Evolutionary conservation across 164 flowering plant species (phyloP), one percentile per base, ranked within the genome.

Genomic region (Chimonanthus praecox): DNA sequence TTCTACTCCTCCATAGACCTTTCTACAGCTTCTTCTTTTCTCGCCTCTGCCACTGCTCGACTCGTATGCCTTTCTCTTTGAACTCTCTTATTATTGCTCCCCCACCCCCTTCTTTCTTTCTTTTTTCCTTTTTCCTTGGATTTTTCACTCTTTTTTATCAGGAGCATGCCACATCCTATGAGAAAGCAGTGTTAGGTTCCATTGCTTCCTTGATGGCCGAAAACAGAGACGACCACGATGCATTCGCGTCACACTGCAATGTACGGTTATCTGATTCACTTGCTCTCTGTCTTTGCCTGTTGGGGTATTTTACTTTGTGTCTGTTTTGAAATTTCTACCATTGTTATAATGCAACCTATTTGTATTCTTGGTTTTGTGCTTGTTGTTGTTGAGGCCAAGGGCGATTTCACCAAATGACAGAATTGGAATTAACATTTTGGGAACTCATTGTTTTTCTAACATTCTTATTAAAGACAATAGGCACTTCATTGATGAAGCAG

Each of bases 161-260:
- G 98, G 87, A 82, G 51, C 72, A 82, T 60, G 97, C 97, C 4
- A 91, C 89, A 9, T 16, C 78, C 5, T 92, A 94, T 64, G 99
- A 94, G 88, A 89, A 84, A 75, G 90, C 91, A 6, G 87, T 92
- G 63, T 94, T 87, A 60, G 81, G 87, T 43, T 81, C 84, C 2
- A 70, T 95, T 67, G 75, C 71, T 71, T 84, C 58, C 75, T 78
- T 89, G 83, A 80, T 90, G 46, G 78, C 80, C 6, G 80, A 79
- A 46, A 77, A 85, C 51, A 82, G 87, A 68, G 98, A 91, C 65
- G 91, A 90, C 66, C 88, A 89, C 71, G 78, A 77, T 18, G 96
- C 92, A 46, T 47, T 89, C 43, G 87, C 87, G 49, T 74, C 84
- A 49, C 93, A 92, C 69, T 82, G 76, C 9, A 87, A 87, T 90